Evolutionary conservation across 2,329 filamentous ascomycete species (phyloP), one percentile per base, ranked within the genome.

Genomic region (Stachybotrys chlorohalonatus): DNA sequence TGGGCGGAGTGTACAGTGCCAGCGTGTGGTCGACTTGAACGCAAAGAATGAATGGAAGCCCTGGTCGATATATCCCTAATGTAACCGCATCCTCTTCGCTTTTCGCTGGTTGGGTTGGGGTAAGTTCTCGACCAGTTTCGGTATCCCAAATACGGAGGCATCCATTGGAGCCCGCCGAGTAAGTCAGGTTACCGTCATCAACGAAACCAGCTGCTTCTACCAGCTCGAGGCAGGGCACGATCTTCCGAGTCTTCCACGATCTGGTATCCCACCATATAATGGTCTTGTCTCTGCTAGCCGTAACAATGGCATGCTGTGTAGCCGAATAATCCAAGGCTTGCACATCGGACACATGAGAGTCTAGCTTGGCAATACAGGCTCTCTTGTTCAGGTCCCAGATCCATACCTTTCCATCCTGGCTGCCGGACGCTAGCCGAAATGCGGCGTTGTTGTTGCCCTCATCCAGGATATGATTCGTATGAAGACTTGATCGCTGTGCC

Each of bases 261-360:
- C 76, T 82, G 17, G 87, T 81, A 70, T 96, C 88, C 93, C 94
- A 99, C 70, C 95, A 81, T 58, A 94, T 94, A 54, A 94, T 82
- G 0, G 94, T 97, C 74, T 96, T 95, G 73, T 99, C 94, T 72
- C 94, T 83, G 67, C 91, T 89, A 17, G 85, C 90, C 6, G 91
- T 94, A 2, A 99, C 79, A 32, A 99, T 75, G 6, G 84, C 76
- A 64, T 93, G 84, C 64, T 91, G 83, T 54, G 85, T 74, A 0
- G 83, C 70, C 6, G 89, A 94, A 68, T 89, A 99, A 62, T 94
- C 89, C 52, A 99, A 70, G 53, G 84, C 85, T 61, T 91, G 86
- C n/a, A 99, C 89, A 60, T 97, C 89, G 9, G 94, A 97, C 24
- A 96, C 91, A 67, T 99, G 95, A 1, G 91, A 94, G 57, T 97